Percentiles rank a stretch among this genome's conserved stretches.
phyloP scores from a whole-genome alignment of 805 yeast species.

The Cyberlindnera japonica region DNA sequence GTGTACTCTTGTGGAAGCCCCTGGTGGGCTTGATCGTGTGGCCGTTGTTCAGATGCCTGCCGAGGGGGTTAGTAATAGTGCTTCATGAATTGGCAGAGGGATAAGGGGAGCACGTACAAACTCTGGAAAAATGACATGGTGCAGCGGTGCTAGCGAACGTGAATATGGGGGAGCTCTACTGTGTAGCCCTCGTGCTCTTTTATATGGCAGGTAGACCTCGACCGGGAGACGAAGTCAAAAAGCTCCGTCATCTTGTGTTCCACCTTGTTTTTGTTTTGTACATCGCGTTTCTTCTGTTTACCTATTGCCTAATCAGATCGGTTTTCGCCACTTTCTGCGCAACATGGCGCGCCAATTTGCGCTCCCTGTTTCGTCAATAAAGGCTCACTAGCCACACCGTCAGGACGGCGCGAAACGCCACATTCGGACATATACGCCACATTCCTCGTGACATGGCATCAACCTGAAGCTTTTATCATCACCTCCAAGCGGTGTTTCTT shows the following conservation, averaged over 20 bases:
- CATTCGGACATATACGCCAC: constrained; percentile 6
- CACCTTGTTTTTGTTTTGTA: constrained; percentile 11
- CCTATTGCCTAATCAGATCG: constrained; percentile 13
- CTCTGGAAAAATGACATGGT: constrained; percentile 31
- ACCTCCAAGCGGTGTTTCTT: no score
- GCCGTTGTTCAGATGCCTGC: constrained; percentile 40
- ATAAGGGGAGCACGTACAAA: constrained; percentile 22
- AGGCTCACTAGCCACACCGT: background rate
- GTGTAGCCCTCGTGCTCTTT: background rate
- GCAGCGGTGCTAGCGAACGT: no score
- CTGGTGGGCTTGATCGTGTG: constrained; percentile 45
- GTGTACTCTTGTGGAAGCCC: constrained; percentile 38
- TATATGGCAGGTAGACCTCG: background rate
- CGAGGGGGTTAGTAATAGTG: constrained; percentile 8
- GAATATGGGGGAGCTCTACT: no score
- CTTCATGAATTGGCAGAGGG: background rate
- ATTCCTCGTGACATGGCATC: constrained; percentile 13
- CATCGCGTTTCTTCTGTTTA: constrained; percentile 11
- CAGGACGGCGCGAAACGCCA: constrained; percentile 1
- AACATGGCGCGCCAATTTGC: constrained; percentile 1
- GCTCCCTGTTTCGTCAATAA: no score
- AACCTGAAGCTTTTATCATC: constrained; percentile 7
- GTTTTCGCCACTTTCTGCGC: constrained; percentile 3
- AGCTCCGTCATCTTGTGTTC: no score
- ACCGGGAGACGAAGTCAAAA: no score